Conservation (phyloP, 768 basidiomycete species). For the Hygrophoropsis aurantiaca region DNA sequence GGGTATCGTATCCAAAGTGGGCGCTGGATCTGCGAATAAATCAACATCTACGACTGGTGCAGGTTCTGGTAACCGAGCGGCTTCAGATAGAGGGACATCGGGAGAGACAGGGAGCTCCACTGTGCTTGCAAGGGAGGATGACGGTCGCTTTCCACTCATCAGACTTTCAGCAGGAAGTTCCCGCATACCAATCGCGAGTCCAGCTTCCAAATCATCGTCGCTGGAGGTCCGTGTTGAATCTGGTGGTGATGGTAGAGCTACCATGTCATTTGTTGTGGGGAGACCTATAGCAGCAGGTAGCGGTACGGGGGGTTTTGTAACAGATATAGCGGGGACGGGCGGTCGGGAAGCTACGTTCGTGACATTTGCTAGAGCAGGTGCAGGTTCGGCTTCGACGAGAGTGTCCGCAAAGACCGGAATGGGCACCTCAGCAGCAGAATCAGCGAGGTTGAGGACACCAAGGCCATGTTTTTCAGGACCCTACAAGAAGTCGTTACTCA, state of each 20-base stretch:
- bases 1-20: constrained; percentile 26
- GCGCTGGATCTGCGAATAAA: constrained; percentile 47
- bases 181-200: constrained; percentile 40
- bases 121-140: constrained; percentile 8
- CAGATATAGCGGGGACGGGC: constrained; percentile 53
- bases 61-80: constrained; percentile 7
- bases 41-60: constrained; percentile 36
- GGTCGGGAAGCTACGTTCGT: constrained; percentile 16
- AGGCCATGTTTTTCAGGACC: constrained; percentile 44
- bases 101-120: constrained; percentile 12
- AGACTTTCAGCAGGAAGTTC: constrained; percentile 21
- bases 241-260: constrained; percentile 42
- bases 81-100: constrained; percentile 17
- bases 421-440: constrained; percentile 55
- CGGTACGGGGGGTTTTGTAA: constrained; percentile 73
- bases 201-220: constrained; percentile 36
- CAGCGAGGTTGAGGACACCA: constrained; percentile 40
- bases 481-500: constrained; percentile 27
- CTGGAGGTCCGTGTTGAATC: constrained; percentile 42
- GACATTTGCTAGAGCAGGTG: constrained; percentile 17
- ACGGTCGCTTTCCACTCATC: constrained; percentile 13
- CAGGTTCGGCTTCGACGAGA: constrained; percentile 13
- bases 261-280: constrained; percentile 63
- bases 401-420: constrained; percentile 59
- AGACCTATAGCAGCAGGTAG: constrained; percentile 55